These are phyloP conservation scores for Vaccinium myrtillus DNA, from an alignment of 148 eudicot genomes.

Conservation along the genomic window DNA sequence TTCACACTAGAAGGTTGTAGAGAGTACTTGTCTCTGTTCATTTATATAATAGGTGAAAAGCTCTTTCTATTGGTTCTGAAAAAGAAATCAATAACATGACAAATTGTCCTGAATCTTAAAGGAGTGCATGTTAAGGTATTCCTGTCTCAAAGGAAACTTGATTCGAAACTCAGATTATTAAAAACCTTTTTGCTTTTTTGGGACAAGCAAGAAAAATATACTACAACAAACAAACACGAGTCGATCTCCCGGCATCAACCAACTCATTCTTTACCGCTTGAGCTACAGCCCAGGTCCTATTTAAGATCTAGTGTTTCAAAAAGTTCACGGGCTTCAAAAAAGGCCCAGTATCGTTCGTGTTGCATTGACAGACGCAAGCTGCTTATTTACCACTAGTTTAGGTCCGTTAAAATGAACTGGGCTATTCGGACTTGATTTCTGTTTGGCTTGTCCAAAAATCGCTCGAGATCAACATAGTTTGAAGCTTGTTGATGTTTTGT, in stretches of 20 bases:
- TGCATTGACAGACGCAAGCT: not conserved
- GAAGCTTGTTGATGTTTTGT: not conserved
- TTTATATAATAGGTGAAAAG: not conserved
- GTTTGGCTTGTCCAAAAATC: not conserved
- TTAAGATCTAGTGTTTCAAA: not conserved
- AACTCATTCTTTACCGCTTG: not conserved
- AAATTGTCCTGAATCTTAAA: not conserved
- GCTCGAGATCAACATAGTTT: not conserved
- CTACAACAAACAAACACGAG: not conserved
- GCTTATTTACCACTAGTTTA: not conserved
- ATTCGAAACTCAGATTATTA: not conserved
- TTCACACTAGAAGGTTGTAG: not conserved
- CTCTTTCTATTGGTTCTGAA: not conserved
- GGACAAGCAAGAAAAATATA: not conserved
- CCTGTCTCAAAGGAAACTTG: not conserved
- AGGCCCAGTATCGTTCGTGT: not conserved
- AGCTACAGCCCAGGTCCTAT: not conserved
- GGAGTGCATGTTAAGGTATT: constrained; percentile 3
- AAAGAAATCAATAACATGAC: not conserved
- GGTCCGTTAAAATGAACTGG: not conserved
- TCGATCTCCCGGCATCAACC: not conserved
- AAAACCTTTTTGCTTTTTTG: not conserved
- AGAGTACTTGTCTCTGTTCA: not conserved
- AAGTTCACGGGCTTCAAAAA: not conserved
- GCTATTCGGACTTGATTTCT: not conserved